These are phyloP conservation scores for Salix arbutifolia DNA, from an alignment of 345 rosid genomes.

Conservation along the genomic window DNA sequence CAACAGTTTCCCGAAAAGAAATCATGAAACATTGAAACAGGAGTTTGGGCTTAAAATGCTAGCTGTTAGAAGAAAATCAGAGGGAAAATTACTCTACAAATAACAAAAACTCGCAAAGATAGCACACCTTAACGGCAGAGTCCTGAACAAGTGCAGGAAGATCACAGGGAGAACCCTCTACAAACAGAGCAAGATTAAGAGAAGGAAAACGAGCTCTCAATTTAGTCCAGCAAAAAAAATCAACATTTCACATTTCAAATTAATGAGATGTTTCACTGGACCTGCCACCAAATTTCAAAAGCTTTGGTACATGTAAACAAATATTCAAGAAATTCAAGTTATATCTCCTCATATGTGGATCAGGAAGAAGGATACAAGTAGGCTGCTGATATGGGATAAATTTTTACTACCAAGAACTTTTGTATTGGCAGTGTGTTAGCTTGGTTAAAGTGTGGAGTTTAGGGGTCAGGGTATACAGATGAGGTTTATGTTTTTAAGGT, in stretches of 20 bases:
- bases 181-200: conserved; percentile 18
- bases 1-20: neutral
- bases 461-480: neutral
- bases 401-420: neutral
- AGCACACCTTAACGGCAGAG: conserved; percentile 61
- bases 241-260: neutral
- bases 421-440: neutral
- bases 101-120: neutral
- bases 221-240: neutral
- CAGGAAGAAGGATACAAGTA: neutral
- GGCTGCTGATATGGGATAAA: neutral
- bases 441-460: neutral
- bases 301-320: neutral
- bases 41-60: neutral
- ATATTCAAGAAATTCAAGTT: neutral
- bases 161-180: conserved; percentile 90
- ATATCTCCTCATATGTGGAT: neutral
- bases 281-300: neutral
- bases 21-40: neutral
- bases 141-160: conserved; percentile 67
- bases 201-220: neutral
- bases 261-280: neutral
- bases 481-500: neutral
- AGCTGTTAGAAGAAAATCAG: neutral
- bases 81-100: neutral